Evolutionary conservation across 1,284 basidiomycete species (phyloP).

Genomic region (Tilletia indica): DNA sequence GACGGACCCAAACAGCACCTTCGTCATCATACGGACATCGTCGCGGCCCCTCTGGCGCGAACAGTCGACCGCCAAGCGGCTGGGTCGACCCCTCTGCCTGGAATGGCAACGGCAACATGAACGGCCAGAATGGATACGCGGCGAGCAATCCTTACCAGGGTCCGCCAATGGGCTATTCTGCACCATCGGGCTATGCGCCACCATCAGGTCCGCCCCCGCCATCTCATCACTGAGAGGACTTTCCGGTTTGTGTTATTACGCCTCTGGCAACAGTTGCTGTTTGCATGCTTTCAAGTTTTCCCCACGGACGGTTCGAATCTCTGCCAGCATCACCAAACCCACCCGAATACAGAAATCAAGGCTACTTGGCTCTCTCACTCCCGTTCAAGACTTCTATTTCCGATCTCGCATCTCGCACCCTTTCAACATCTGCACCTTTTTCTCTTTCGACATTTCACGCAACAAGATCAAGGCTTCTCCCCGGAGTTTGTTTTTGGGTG

Average conservation of each 20-base stretch:
- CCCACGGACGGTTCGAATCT: too few relatives aligned
- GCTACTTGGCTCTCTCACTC: background rate
- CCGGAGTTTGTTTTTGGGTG: too few relatives aligned
- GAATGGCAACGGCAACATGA: constrained; percentile 15
- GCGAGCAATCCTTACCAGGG: background rate
- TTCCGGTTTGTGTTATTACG: too few relatives aligned
- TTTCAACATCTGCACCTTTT: too few relatives aligned
- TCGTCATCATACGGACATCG: background rate
- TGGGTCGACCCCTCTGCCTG: constrained; percentile 20
- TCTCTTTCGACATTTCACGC: too few relatives aligned
- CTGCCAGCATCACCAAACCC: too few relatives aligned
- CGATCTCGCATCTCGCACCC: too few relatives aligned
- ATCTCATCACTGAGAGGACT: background rate
- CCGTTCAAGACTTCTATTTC: background rate
- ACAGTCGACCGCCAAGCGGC: constrained; percentile 2
- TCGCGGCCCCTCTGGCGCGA: background rate
- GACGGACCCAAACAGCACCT: background rate
- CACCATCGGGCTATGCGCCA: background rate
- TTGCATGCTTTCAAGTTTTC: too few relatives aligned
- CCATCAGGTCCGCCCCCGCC: constrained; percentile 12
- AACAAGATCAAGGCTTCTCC: too few relatives aligned
- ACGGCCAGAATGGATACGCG: background rate
- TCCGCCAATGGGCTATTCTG: background rate
- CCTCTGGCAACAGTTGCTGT: too few relatives aligned
- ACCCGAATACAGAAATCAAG: too few relatives aligned